Evolutionary conservation across 805 yeast species (phyloP), one percentile per base, ranked within the genome.

Genomic region (Candida tibetensis): DNA sequence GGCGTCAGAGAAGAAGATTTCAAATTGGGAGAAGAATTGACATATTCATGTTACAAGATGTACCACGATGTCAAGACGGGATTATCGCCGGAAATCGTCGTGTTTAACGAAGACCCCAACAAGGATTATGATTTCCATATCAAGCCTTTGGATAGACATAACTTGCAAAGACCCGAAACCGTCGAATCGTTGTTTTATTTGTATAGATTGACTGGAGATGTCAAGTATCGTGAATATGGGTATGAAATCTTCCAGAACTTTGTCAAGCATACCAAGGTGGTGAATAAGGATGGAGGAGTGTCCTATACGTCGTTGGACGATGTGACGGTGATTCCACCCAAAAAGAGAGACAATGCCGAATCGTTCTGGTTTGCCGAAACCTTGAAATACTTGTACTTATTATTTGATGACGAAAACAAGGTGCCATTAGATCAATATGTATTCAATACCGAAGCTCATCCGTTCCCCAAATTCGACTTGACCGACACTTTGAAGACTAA

Each of bases 281-380:
- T 46, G 29, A 64, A 66, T 30, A 54, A 59, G 5, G 64, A 64
- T 18, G 76, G 72, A 16, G 73, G 67, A 37, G 57, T 57, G n/a
- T 55, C 71, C 4, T 89, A 78, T 58, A 72, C 87, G 2, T 76
- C 85, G 6, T 62, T 89, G 46, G 65, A 73, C 35, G 86, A 85
- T 56, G 90, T 87, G 32, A 77, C 85, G 1, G 45, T 51, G 2
- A 46, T 64, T 5, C 78, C 81, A 23, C 80, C 90, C 2, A 53
- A 56, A 15, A 58, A 57, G 44, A 62, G 73, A 37, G 93, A 90
- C 60, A 86, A 85, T 54, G 77, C 85, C 78, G 96, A 89, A 62
- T 82, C 95, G 15, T 88, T 87, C 69, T 90, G 97, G 97, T 71
- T 86, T 35, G 90, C 96, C 2, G 96, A 90, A 59, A 90, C 97